These are phyloP conservation scores for Paraphaeosphaeria sporulosa DNA, from an alignment of 2,329 filamentous ascomycete species.

Conservation along the genomic window DNA sequence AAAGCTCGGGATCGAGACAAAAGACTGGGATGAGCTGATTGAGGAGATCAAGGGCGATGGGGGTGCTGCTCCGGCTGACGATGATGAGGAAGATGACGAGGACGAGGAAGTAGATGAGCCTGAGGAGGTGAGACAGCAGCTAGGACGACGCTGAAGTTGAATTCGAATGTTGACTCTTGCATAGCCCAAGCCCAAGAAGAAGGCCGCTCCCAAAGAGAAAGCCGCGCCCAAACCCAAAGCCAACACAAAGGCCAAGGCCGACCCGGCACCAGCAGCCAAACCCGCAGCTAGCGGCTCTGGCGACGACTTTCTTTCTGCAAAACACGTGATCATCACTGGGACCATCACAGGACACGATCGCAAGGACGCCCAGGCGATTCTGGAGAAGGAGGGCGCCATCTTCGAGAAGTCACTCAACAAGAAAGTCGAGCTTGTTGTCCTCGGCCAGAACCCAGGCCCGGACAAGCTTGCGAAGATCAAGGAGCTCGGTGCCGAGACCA, in stretches of 20 bases:
- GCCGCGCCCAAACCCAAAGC: conserved; percentile 14
- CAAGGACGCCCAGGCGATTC: conserved; percentile 22
- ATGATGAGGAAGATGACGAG: conserved; percentile 23
- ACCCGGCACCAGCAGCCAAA: conserved; percentile 20
- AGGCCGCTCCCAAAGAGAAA: conserved; percentile 5
- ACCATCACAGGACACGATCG: conserved; percentile 25
- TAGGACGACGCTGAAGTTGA: neutral
- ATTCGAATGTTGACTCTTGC: neutral
- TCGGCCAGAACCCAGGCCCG: conserved; percentile 24
- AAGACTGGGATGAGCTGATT: conserved; percentile 84
- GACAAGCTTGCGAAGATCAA: conserved; percentile 28
- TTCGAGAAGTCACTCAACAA: conserved; percentile 31
- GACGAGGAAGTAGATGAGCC: conserved; percentile 26
- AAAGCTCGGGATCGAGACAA: conserved; percentile 79
- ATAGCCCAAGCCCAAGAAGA: conserved; percentile 25
- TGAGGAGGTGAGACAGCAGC: conserved; percentile 23
- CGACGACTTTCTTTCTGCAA: conserved; percentile 17
- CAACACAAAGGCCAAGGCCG: conserved; percentile 27
- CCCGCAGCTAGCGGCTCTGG: conserved; percentile 14
- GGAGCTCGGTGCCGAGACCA: conserved; percentile 26
- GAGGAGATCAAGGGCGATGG: conserved; percentile 29
- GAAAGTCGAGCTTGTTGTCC: conserved; percentile 26
- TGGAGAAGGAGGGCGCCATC: conserved; percentile 25
- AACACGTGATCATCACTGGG: conserved; percentile 28
- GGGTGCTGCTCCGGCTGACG: conserved; percentile 16